Evolutionary conservation across 169 alveolate genomes (phyloP).

Genomic region (Amoebophrya sp.): DNA sequence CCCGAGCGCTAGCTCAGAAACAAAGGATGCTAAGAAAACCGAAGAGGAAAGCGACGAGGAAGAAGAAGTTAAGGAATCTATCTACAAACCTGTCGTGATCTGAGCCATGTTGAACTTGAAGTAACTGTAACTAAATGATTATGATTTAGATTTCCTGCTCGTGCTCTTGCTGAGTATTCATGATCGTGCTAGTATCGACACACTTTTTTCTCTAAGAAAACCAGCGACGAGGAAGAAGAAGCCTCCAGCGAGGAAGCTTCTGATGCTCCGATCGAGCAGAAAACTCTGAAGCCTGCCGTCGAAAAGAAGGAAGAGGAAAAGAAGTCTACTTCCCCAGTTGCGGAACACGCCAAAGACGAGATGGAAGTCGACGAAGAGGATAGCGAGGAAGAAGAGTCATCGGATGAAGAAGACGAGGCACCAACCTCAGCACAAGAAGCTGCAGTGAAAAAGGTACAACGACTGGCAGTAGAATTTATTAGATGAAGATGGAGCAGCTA

Average conservation of each 20-base stretch:
- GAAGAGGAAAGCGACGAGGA: not conserved
- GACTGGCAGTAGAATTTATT: too few species aligned
- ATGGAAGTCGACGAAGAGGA: not conserved
- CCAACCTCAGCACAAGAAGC: not conserved
- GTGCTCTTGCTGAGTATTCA: too few species aligned
- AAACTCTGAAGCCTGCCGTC: not conserved
- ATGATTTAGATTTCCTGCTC: too few species aligned
- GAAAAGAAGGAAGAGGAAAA: not conserved
- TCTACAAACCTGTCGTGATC: too few species aligned
- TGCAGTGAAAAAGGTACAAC: not conserved
- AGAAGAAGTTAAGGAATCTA: not conserved
- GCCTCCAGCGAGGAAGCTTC: not conserved
- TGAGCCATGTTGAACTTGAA: too few species aligned
- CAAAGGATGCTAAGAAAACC: too few species aligned
- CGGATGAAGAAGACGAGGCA: not conserved
- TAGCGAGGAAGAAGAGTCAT: not conserved
- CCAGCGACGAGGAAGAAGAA: not conserved
- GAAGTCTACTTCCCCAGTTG: not conserved
- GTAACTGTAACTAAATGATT: too few species aligned
- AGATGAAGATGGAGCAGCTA: too few species aligned
- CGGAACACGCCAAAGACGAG: not conserved
- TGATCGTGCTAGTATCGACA: not conserved
- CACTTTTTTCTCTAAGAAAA: not conserved
- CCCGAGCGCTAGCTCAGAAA: too few species aligned
- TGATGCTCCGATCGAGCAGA: not conserved